Evolutionary conservation across 768 basidiomycete genomes (phyloP).

Genomic region (Mycena sanguinolenta): DNA sequence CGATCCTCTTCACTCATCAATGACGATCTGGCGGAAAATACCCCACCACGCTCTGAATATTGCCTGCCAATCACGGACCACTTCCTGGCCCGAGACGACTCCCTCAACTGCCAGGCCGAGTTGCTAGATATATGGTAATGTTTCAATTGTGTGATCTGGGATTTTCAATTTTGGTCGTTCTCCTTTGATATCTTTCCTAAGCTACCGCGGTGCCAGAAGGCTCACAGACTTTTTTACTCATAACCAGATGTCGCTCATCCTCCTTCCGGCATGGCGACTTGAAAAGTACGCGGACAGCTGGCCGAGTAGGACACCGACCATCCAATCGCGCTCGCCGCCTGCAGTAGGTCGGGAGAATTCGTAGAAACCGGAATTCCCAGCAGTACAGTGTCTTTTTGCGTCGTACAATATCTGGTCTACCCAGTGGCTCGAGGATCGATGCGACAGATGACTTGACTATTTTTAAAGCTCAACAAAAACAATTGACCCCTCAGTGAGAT

Average conservation of each 20-base stretch:
- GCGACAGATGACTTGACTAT: neutral
- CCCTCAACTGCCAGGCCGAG: no score
- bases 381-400: neutral
- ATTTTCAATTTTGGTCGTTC: no score
- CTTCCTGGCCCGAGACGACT: no score
- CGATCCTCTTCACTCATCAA: no score
- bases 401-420: neutral
- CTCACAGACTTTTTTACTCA: neutral
- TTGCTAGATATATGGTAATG: no score
- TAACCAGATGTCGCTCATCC: neutral
- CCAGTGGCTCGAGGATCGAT: neutral
- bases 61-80: no score
- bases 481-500: neutral
- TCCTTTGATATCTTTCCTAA: no score
- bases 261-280: neutral
- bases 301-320: neutral
- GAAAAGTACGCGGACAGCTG: neutral
- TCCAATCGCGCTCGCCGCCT: neutral
- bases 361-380: neutral
- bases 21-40: no score
- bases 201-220: no score
- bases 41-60: no score
- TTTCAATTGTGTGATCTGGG: no score
- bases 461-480: neutral
- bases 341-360: neutral